phyloP scores from a whole-genome alignment of 2,329 filamentous ascomycete species.

The Colletotrichum euphorbiae region DNA sequence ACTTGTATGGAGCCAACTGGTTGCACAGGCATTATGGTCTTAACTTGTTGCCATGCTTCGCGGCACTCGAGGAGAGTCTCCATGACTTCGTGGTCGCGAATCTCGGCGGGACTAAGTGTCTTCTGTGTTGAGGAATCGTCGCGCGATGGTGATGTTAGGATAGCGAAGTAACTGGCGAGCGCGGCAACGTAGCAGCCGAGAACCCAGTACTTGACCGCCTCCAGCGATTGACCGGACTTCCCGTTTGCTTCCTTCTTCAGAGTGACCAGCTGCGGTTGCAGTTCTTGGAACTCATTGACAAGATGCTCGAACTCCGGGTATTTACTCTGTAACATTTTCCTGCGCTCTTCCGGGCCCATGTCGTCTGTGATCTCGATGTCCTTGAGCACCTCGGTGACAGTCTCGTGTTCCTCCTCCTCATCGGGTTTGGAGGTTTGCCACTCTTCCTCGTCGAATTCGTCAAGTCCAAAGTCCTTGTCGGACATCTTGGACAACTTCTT shows the following conservation, averaged over 20 bases:
- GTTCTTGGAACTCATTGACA: conserved; percentile 79
- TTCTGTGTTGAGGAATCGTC: conserved; percentile 65
- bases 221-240: conserved; percentile 64
- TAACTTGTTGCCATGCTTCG: conserved; percentile 81
- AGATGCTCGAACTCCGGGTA: conserved; percentile 95
- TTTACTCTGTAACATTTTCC: conserved; percentile 79
- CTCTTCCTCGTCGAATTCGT: conserved; percentile 81
- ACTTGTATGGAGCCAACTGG: conserved; percentile 47
- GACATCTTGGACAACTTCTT: conserved; percentile 92
- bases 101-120: conserved; percentile 78
- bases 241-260: conserved; percentile 69
- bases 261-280: conserved; percentile 74
- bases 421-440: conserved; percentile 75
- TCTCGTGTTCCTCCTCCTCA: conserved; percentile 63
- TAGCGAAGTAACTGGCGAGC: conserved; percentile 92
- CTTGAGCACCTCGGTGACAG: conserved; percentile 88
- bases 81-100: conserved; percentile 94
- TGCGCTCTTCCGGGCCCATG: conserved; percentile 79
- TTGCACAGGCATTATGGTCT: conserved; percentile 68
- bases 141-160: conserved; percentile 84
- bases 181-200: conserved; percentile 88
- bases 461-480: conserved; percentile 83
- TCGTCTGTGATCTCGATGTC: conserved; percentile 84
- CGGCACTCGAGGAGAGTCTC: conserved; percentile 82
- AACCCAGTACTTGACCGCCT: conserved; percentile 80